Evolutionary conservation across 2,329 filamentous ascomycete genomes (phyloP).

Genomic region (Trichoderma arundinaceum): DNA sequence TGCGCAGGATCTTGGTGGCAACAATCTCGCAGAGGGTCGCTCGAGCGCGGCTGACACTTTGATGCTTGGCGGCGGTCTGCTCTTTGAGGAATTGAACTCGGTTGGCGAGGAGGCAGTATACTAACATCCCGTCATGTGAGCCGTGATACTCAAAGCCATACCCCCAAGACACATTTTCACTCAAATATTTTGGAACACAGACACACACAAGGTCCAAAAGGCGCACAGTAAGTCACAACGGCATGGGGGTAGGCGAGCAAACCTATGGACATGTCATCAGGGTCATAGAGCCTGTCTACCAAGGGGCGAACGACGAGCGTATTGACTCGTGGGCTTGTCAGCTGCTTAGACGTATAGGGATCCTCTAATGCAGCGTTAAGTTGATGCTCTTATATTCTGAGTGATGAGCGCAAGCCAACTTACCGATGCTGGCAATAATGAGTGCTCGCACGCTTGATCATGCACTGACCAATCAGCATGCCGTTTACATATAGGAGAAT

Average conservation of each 20-base stretch:
- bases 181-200: not conserved
- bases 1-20: conserved; percentile 68
- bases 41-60: conserved; percentile 71
- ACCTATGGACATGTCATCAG: conserved; percentile 68
- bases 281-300: conserved; percentile 70
- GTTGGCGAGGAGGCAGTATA: conserved; percentile 75
- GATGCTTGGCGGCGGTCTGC: conserved; percentile 68
- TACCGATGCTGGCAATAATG: conserved; percentile 36
- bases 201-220: not conserved
- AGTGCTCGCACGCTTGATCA: conserved; percentile 30
- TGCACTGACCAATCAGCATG: conserved; percentile 6
- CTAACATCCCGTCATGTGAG: conserved; percentile 44
- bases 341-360: conserved; percentile 61
- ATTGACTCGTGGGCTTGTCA: conserved; percentile 71
- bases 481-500: not conserved
- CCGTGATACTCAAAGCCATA: not conserved
- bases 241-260: conserved; percentile 15
- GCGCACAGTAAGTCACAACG: not conserved
- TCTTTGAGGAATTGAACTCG: conserved; percentile 72
- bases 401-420: not conserved
- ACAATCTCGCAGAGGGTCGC: conserved; percentile 72
- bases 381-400: too few species aligned
- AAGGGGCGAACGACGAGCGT: conserved; percentile 68
- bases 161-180: not conserved
- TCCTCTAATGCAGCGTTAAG: conserved; percentile 42